Evolutionary conservation across 495 filamentous ascomycete species (phyloP), one percentile per base, ranked within the genome.

Genomic region (Aspergillus conjunctus): DNA sequence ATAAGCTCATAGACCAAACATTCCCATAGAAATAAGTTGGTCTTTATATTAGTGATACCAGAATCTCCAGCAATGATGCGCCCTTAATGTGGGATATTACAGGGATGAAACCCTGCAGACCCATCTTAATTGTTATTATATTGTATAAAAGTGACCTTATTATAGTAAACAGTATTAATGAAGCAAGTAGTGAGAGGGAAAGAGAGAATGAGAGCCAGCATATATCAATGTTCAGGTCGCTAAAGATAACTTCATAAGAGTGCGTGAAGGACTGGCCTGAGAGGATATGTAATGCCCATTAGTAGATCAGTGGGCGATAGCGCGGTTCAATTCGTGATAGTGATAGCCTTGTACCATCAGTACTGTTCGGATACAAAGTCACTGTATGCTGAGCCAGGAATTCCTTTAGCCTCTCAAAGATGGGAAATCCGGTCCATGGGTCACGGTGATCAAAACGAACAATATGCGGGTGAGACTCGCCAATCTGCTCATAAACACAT

Each of bases 401-500:
- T 20, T 12, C 14, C 43, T 8, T 46, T 17, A 46, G 43, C 43
- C 18, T 46, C 43, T 46, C 43, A 17, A 46, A 20, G 14, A 46
- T 46, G 18, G 43, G 43, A 17, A 46, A 46, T 17, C 43, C 43
- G 9, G 43, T 46, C 43, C 43, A 46, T 8, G 43, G 43, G 43
- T 46, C 43, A 12, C 43, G 43, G 43, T 46, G 43, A 7, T 46
- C 43, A 8, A 46, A 46, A 3, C 43, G 43, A 8, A 46, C 5
- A 46, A 46, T 12, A 46, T 20, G 43, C 15, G 43, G 43, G 43
- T 46, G 43, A 2, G 43, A 46, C 43, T 46, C 6, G 43, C 8
- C 43, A 46, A 46, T 46, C 43, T 46, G 43, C 43, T 18, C 43
- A 46, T 46, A 46, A 12, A 46, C 43, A 17, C 43, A 46, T 46